Evolutionary conservation across 768 basidiomycete species (phyloP), one percentile per base, ranked within the genome.

Genomic region (Tricholoma bakamatsutake): DNA sequence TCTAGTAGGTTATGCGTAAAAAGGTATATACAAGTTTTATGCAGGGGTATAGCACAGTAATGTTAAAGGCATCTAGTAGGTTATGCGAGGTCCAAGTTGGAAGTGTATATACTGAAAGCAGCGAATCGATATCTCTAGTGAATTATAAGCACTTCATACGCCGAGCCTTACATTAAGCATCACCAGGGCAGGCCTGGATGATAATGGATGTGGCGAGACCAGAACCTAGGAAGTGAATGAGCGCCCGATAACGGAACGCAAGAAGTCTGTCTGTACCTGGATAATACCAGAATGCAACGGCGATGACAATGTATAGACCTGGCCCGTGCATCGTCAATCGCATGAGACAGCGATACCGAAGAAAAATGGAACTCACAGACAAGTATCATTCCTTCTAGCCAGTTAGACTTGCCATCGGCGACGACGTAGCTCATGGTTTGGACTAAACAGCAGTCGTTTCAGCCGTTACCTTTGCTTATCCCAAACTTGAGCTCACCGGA

Each of bases 381-480:
- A 24, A 65, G 65, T 17, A 72, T 64, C 64, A 71, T 69, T 4
- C 87, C 88, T 65, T 93, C 90, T 10, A 93, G 73, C 80, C 91
- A 94, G 66, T 91, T 92, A 13, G 84, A 87, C 65, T 86, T 85
- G 11, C 88, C 90, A 63, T 94, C 91, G 50, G 83, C 77, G 1
- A 93, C 82, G 24, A 88, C 85, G 60, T 88, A 87, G 64, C 87
- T 90, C 69, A 93, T 88, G 13, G 89, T 90, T 58, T 91, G 74
- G n/a, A 93, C 87, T 86, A 15, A 3, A n/a, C 17, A 48, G 15
- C 5, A n/a, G n/a, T 17, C 46, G 3, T 15, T 37, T 28, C 10
- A 50, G 21, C 8, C 4, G 18, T 28, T 33, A 27, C 13, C 27
- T 24, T 6, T 4, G 3, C 8, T 31, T 17, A 48, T 9, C 7